Conservation (phyloP, 768 basidiomycete species). For the Mycena vitilis region DNA sequence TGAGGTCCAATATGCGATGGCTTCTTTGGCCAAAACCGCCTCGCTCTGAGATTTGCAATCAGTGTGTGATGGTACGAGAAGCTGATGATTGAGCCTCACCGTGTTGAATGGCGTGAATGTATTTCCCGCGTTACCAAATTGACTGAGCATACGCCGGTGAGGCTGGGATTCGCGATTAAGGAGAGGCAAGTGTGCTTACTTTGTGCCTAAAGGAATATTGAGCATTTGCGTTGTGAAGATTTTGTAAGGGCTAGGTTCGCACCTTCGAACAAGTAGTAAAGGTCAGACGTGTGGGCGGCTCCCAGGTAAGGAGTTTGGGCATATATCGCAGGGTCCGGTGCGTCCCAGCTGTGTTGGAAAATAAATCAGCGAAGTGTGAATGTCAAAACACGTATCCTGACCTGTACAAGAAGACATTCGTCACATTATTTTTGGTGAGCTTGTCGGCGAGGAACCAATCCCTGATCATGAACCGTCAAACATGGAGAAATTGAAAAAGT, state of each 20-base stretch:
- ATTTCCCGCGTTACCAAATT: conserved; percentile 48
- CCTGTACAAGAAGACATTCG: conserved; percentile 52
- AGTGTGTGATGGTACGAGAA: not conserved
- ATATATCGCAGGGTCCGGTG: conserved; percentile 53
- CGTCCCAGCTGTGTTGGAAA: conserved; percentile 62
- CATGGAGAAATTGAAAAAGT: too few species aligned
- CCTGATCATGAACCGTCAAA: too few species aligned
- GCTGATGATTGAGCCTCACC: conserved; percentile 37
- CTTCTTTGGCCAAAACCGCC: conserved; percentile 49
- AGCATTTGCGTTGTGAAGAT: too few species aligned
- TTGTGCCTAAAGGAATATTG: conserved; percentile 41
- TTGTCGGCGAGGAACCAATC: conserved; percentile 54
- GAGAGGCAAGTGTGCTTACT: conserved; percentile 36
- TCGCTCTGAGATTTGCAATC: conserved; percentile 46
- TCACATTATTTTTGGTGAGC: conserved; percentile 41
- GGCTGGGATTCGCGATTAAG: not conserved
- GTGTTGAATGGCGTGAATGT: conserved; percentile 52
- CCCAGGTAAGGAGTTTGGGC: conserved; percentile 50
- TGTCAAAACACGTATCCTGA: too few species aligned
- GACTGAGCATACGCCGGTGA: conserved; percentile 26
- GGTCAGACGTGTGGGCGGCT: conserved; percentile 57
- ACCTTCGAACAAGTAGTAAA: conserved; percentile 58
- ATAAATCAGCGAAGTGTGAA: too few species aligned
- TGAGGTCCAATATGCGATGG: conserved; percentile 58
- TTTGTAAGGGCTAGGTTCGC: too few species aligned